phyloP scores from a whole-genome alignment of 176 grass and related monocot genomes.

The Cocos nucifera region DNA sequence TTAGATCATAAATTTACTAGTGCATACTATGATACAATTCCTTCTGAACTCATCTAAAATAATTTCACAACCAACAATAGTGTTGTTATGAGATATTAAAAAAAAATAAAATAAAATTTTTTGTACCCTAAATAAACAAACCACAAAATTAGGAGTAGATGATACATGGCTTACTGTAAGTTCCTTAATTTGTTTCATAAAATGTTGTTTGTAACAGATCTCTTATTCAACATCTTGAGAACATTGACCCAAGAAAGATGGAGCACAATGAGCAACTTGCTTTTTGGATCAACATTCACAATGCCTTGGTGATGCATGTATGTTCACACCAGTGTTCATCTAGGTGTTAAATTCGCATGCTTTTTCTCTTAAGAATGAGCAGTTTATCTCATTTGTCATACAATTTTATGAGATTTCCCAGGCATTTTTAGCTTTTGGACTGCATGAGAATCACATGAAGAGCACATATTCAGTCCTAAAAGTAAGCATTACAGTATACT shows the following conservation, averaged over 20 bases:
- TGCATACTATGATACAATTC: too few species aligned
- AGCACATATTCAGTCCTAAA: conserved; percentile 23
- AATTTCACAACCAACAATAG: too few species aligned
- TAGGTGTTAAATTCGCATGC: too few species aligned
- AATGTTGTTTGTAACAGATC: neutral
- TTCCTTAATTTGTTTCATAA: neutral
- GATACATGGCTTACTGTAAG: too few species aligned
- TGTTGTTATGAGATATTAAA: too few species aligned
- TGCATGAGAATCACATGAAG: conserved; percentile 34
- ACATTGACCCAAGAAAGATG: conserved; percentile 36
- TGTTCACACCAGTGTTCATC: neutral
- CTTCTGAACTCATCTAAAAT: too few species aligned
- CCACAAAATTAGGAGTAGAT: too few species aligned
- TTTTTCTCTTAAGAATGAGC: too few species aligned
- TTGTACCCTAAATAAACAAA: too few species aligned
- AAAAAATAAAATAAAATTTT: too few species aligned
- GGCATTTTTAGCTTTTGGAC: conserved; percentile 37
- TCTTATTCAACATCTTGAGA: conserved; percentile 11
- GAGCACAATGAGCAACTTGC: conserved; percentile 27
- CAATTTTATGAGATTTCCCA: neutral
- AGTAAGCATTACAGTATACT: conserved; percentile 1
- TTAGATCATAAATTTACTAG: too few species aligned
- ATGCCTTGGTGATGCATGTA: conserved; percentile 46
- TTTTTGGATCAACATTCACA: conserved; percentile 48
- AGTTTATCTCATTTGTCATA: too few species aligned